phyloP scores from a whole-genome alignment of 1,284 basidiomycete genomes.

The Xerocomus cyaneibrunnescens region DNA sequence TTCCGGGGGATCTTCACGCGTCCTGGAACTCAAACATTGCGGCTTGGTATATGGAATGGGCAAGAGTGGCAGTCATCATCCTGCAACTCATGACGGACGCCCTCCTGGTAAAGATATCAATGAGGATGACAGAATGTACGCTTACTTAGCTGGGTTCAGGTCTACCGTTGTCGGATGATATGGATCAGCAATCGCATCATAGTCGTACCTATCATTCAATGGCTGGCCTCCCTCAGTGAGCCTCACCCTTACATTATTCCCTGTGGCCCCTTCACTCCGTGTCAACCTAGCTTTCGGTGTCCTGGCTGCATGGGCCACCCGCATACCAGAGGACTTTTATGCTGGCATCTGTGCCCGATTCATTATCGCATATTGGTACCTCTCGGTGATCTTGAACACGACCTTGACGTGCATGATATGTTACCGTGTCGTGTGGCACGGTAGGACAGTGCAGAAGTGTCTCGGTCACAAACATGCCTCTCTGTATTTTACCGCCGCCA shows the following conservation, averaged over 20 bases:
- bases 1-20: background rate
- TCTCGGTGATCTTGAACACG: background rate
- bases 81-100: constrained; percentile 21
- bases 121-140: too few species aligned
- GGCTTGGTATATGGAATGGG: constrained; percentile 2
- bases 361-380: constrained; percentile 3
- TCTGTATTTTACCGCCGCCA: background rate
- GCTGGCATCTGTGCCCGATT: background rate
- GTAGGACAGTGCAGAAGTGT: background rate
- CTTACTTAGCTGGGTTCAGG: background rate
- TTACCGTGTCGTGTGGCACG: background rate
- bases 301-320: background rate
- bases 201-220: background rate
- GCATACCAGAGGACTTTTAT: background rate
- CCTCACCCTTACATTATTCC: too few species aligned
- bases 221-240: background rate
- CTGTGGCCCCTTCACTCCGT: background rate
- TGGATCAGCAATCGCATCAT: background rate
- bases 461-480: constrained; percentile 2
- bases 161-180: constrained; percentile 1
- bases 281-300: constrained; percentile 15
- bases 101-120: constrained; percentile 13
- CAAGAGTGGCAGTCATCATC: background rate
- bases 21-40: background rate
- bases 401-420: constrained; percentile 4